Evolutionary conservation across 1,284 basidiomycete genomes (phyloP).

Genomic region (Moesziomyces globuligerus): DNA sequence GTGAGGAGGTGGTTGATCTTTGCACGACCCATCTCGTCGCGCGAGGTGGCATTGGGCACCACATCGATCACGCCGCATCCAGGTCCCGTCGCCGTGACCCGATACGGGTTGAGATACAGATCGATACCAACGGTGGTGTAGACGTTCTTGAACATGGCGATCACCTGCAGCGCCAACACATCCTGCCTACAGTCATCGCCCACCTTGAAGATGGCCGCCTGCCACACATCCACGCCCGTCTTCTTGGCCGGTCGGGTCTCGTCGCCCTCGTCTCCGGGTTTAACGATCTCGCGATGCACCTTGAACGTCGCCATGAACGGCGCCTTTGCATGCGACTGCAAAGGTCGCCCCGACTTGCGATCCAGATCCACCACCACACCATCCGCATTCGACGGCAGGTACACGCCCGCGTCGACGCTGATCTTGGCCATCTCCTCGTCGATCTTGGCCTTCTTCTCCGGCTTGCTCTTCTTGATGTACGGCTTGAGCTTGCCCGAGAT

Average conservation of each 20-base stretch:
- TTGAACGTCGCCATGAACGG: conserved; percentile 99
- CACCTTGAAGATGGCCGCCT: conserved; percentile 99
- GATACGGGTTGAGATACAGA: conserved; percentile 93
- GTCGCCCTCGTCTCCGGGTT: conserved; percentile 64
- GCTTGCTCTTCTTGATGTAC: conserved; percentile 92
- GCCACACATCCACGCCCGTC: conserved; percentile 78
- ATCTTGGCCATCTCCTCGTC: conserved; percentile 99
- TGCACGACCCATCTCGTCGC: conserved; percentile 98
- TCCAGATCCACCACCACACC: conserved; percentile 95
- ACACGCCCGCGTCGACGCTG: conserved; percentile 89
- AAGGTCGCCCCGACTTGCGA: conserved; percentile 91
- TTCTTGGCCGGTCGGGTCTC: conserved; percentile 42
- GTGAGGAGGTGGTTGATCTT: conserved; percentile 95
- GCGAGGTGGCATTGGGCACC: conserved; percentile 95
- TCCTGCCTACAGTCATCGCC: conserved; percentile 99
- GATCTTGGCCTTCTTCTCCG: conserved; percentile 99
- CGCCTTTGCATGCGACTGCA: conserved; percentile 98
- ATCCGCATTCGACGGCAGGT: conserved; percentile 96
- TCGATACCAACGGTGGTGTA: conserved; percentile 87
- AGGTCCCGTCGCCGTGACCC: conserved; percentile 95
- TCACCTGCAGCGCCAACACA: conserved; percentile 92
- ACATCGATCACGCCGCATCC: conserved; percentile 99
- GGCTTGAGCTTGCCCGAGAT: conserved; percentile 98
- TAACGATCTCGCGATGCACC: conserved; percentile 72
- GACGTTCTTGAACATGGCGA: conserved; percentile 99